Evolutionary conservation across 2,329 filamentous ascomycete species (phyloP).

Genomic region (Anthostomella pinea): DNA sequence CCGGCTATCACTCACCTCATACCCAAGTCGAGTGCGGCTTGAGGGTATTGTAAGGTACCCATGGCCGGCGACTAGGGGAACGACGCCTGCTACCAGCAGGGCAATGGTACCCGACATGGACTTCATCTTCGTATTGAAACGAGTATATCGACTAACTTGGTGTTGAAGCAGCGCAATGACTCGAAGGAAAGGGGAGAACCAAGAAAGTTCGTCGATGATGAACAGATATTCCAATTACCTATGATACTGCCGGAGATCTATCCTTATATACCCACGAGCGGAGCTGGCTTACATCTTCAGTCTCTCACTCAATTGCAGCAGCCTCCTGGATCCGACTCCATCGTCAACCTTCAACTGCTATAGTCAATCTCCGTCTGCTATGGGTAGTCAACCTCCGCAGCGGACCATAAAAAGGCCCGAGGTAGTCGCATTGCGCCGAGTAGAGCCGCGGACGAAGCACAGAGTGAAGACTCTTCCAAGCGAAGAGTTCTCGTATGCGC

Average conservation of each 20-base stretch:
- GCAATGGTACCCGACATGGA: constrained; percentile 1
- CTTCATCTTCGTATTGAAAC: not conserved
- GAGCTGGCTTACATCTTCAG: too few species aligned
- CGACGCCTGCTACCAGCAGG: constrained; percentile 4
- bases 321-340: not conserved
- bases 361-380: not conserved
- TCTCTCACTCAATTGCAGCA: not conserved
- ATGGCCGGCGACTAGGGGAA: constrained; percentile 2
- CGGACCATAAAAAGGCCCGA: constrained; percentile 9
- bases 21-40: constrained; percentile 5
- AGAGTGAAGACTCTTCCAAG: constrained; percentile 32
- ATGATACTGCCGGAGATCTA: too few species aligned
- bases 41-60: constrained; percentile 7
- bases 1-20: constrained; percentile 33
- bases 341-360: not conserved
- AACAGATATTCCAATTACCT: too few species aligned
- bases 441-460: constrained; percentile 4
- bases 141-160: too few species aligned
- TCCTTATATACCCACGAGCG: too few species aligned
- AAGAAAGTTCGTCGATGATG: too few species aligned
- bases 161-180: too few species aligned
- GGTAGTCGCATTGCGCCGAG: constrained; percentile 1
- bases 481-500: too few species aligned
- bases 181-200: too few species aligned
- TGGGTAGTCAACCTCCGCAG: too few species aligned